A percentile compares a stretch with the other conserved stretches of the same genome.
phyloP scores from a whole-genome alignment of 345 rosid genomes.

The Clarkia xantiana region DNA sequence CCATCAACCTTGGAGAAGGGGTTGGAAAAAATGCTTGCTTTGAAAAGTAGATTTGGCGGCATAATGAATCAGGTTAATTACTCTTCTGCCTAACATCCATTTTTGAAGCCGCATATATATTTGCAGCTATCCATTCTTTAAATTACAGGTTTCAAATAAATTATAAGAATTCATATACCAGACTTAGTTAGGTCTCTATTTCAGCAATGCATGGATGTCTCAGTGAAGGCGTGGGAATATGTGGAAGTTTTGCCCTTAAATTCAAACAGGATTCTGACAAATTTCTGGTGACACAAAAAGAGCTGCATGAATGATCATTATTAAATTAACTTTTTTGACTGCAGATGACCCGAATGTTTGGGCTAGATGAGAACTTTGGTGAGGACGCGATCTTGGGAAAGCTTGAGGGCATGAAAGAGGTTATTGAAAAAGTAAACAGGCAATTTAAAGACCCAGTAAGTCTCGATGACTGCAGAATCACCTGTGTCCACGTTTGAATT shows the following conservation, averaged over 20 bases:
- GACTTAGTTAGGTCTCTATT: neutral
- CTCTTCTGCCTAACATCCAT: neutral
- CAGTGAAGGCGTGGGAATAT: too few species aligned
- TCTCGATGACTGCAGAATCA: neutral
- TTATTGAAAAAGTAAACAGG: constrained; percentile 87
- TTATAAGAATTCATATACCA: neutral
- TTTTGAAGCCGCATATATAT: too few species aligned
- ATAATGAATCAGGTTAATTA: constrained; percentile 59
- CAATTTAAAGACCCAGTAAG: constrained; percentile 96
- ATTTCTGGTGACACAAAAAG: neutral
- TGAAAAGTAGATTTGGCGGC: constrained; percentile 92
- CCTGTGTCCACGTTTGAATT: neutral
- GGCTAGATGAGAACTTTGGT: constrained; percentile 81
- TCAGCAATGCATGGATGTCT: too few species aligned
- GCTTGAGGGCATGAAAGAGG: constrained; percentile 97
- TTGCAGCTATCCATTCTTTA: neutral
- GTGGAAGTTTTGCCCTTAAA: too few species aligned
- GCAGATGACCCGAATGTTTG: constrained; percentile 84
- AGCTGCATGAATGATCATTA: neutral
- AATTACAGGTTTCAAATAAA: neutral
- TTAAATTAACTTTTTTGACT: neutral
- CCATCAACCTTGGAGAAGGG: constrained; percentile 95
- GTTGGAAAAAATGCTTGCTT: constrained; percentile 71
- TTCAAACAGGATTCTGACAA: neutral
- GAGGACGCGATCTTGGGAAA: constrained; percentile 95